Base-by-base conservation (phyloP, 2,329 filamentous ascomycete species). In the Pseudocercospora musae region DNA sequence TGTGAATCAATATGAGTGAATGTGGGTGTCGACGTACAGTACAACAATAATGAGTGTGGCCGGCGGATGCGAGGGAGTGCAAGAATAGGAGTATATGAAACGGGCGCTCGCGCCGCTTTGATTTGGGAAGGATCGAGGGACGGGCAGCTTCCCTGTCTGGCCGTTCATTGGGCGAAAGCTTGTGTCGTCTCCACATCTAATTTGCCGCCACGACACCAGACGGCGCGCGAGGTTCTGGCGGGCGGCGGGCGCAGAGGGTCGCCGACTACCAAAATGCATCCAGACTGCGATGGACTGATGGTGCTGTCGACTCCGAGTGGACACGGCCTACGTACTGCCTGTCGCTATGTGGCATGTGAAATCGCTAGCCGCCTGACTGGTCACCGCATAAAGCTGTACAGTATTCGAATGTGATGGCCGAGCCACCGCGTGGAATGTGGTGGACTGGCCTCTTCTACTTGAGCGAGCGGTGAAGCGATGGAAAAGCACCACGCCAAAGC, bases 371-470 rank as follows among this genome's bases (percentile, higher is more conserved):
- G 48, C 48, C 48, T 29, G 48, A 52, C 48, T 52, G 48, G 21
- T 27, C 48, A 52, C 48, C 48, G 48, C 48, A 52, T 52, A 15
- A 52, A 52, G 48, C n/a, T 29, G 48, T 52, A n/a, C n/a, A n/a
- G n/a, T n/a, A 29, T 29, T 52, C 48, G 48, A 52, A 52, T 52
- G 48, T 52, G 48, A 25, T 29, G 48, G 25, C 48, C 48, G 21
- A 52, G 48, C 48, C 48, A 52, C 23, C 7, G 48, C 48, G 48
- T 29, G 48, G 48, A 52, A 52, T 52, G 48, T 52, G 48, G n/a
- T n/a, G n/a, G n/a, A n/a, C n/a, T n/a, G n/a, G n/a, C n/a, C n/a
- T n/a, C n/a, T n/a, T n/a, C 15, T 23, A 11, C 46, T 50, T 23
- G 6, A 23, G 21, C n/a, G 9, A 7, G 13, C 13, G 18, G n/a